Conservation (phyloP, 345 rosid genomes). For the Brassica cretica region DNA sequence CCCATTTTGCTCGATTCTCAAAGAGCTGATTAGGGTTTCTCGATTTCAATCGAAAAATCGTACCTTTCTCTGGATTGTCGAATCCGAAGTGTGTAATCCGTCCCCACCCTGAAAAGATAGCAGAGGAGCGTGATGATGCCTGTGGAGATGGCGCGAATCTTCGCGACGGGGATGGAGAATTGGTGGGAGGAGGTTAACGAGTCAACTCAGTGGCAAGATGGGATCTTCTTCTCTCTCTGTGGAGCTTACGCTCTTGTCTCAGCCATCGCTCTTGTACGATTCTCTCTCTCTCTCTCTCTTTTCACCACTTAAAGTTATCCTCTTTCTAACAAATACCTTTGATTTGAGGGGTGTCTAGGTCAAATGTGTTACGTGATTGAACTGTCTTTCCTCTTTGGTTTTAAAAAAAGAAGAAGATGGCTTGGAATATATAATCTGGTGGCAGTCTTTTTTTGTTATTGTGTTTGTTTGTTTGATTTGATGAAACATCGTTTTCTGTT, state of each 20-base stretch:
- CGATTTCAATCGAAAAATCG: not conserved
- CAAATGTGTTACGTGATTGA: not conserved
- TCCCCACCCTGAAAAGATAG: not conserved
- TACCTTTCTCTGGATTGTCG: slow-evolving; percentile 8
- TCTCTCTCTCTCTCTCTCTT: not conserved
- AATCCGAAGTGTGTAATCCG: not conserved
- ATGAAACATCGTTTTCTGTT: slow-evolving; percentile 22
- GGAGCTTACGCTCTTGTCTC: slow-evolving; percentile 95
- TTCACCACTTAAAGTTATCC: not conserved
- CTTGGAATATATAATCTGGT: not conserved
- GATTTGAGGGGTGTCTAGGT: slow-evolving; percentile 4
- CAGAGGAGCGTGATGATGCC: slow-evolving; percentile 28
- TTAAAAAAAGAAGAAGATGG: not conserved
- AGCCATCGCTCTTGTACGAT: slow-evolving; percentile 64
- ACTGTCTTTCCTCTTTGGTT: slow-evolving; percentile 24
- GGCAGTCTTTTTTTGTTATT: not conserved
- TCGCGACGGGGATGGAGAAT: slow-evolving; percentile 33
- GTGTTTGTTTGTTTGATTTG: not conserved
- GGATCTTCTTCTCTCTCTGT: slow-evolving; percentile 83
- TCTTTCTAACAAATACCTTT: not conserved
- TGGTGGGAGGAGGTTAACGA: slow-evolving; percentile 96
- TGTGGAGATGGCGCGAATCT: slow-evolving; percentile 8
- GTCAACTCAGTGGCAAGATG: slow-evolving; percentile 89
- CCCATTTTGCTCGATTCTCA: slow-evolving; percentile 1
- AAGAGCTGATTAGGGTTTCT: slow-evolving; percentile 22